A percentile compares a stretch with the other conserved stretches of the same genome.
phyloP scores from a whole-genome alignment of 164 flowering plant species.

The Nymphaea thermarum region DNA sequence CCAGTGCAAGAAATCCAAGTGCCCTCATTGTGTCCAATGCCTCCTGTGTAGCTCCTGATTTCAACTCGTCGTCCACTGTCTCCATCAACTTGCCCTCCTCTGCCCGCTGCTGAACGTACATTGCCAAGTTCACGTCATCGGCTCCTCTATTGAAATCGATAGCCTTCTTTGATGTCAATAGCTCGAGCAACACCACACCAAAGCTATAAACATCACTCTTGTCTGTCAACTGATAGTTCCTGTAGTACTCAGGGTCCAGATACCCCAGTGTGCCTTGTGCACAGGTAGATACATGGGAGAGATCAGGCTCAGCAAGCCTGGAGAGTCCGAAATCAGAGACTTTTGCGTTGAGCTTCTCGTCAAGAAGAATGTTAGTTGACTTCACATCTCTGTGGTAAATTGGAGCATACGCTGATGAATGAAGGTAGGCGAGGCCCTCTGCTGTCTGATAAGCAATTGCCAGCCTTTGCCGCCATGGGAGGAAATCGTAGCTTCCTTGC shows the following conservation, averaged over 20 bases:
- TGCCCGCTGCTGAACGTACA: slow-evolving; percentile 24
- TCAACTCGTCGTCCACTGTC: slow-evolving; percentile 28
- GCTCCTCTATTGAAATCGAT: slow-evolving; percentile 45
- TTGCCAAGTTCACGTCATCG: slow-evolving; percentile 41
- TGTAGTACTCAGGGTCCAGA: slow-evolving; percentile 60
- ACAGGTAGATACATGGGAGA: slow-evolving; percentile 58
- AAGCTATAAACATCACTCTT: slow-evolving; percentile 75
- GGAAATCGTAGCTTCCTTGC: slow-evolving; percentile 18
- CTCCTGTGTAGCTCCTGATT: slow-evolving; percentile 13
- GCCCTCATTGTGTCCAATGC: slow-evolving; percentile 14
- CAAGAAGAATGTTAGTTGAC: slow-evolving; percentile 58
- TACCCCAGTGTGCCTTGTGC: slow-evolving; percentile 74
- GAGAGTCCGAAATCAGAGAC: slow-evolving; percentile 66
- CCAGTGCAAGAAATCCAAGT: slow-evolving; percentile 36
- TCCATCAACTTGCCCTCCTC: slow-evolving; percentile 25
- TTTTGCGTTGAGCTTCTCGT: slow-evolving; percentile 40
- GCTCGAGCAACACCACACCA: slow-evolving; percentile 63
- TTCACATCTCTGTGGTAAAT: slow-evolving; percentile 64
- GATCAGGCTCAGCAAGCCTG: slow-evolving; percentile 42
- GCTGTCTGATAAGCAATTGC: slow-evolving; percentile 46
- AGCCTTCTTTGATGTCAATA: slow-evolving; percentile 45
- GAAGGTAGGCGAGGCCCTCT: slow-evolving; percentile 57
- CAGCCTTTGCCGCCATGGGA: slow-evolving; percentile 40
- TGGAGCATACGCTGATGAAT: slow-evolving; percentile 49
- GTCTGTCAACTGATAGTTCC: slow-evolving; percentile 49